Evolutionary conservation across 2,329 filamentous ascomycete genomes (phyloP).

Genomic region (Pyrenophora seminiperda): DNA sequence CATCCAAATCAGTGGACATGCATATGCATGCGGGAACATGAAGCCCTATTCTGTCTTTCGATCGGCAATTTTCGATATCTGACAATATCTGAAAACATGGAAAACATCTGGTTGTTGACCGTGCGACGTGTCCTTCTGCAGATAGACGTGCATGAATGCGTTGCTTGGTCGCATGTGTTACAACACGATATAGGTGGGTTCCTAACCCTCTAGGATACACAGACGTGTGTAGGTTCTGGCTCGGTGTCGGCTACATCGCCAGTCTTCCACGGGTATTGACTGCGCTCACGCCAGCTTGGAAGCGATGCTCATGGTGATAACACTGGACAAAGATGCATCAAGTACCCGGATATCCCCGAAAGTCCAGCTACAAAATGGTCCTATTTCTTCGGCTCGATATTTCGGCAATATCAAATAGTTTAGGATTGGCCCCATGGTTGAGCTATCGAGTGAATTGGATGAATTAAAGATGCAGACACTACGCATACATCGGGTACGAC

Average conservation of each 20-base stretch:
- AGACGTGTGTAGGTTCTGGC: neutral
- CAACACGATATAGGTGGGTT: neutral
- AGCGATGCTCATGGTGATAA: neutral
- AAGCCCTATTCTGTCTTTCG: conserved; percentile 10
- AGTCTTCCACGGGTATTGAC: neutral
- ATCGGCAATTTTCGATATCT: conserved; percentile 16
- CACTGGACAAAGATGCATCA: no score
- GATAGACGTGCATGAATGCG: neutral
- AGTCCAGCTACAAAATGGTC: no score
- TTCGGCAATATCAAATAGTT: no score
- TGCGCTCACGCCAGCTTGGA: neutral
- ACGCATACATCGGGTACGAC: no score
- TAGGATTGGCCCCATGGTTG: no score
- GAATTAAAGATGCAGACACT: no score
- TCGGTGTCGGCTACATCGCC: neutral
- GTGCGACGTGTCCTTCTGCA: conserved; percentile 1
- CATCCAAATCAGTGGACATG: conserved; percentile 10
- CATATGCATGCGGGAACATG: conserved; percentile 6
- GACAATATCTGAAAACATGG: conserved; percentile 4
- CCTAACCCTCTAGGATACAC: neutral
- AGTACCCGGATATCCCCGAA: no score
- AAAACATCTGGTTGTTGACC: conserved; percentile 6
- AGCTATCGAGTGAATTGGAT: no score
- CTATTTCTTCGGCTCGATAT: no score
- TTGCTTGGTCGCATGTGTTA: neutral